These are phyloP conservation scores for Chiua virens DNA, from an alignment of 768 basidiomycete species.

Conservation along the genomic window DNA sequence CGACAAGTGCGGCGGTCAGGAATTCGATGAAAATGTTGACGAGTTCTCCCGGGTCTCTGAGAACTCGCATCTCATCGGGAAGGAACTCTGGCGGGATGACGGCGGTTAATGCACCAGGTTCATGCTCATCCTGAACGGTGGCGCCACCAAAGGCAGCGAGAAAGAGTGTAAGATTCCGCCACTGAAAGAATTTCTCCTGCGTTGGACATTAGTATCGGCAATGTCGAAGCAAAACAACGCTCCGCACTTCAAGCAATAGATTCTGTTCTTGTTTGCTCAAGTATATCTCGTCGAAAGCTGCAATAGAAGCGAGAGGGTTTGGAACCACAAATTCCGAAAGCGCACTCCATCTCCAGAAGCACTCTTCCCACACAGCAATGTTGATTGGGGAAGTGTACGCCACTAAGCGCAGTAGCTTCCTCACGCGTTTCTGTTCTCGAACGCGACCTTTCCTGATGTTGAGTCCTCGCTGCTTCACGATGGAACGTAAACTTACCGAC, in stretches of 20 bases:
- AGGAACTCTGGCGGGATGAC: constrained; percentile 57
- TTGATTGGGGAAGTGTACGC: constrained; percentile 65
- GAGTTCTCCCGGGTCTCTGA: constrained; percentile 56
- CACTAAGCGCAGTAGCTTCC: constrained; percentile 66
- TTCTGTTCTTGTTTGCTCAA: constrained; percentile 38
- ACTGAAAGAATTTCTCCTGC: constrained; percentile 75
- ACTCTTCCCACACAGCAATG: constrained; percentile 81
- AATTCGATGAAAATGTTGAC: constrained; percentile 66
- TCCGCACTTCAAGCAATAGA: constrained; percentile 38
- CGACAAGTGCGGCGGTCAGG: constrained; percentile 66
- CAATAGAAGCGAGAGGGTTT: constrained; percentile 32
- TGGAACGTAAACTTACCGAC: constrained; percentile 51
- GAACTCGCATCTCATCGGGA: constrained; percentile 72
- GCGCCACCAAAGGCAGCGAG: constrained; percentile 72
- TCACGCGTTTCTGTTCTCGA: constrained; percentile 76
- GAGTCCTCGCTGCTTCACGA: not conserved
- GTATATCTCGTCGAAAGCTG: constrained; percentile 36
- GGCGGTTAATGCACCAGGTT: constrained; percentile 48
- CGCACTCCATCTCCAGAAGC: constrained; percentile 71
- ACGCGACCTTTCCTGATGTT: constrained; percentile 55
- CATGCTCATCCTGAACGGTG: constrained; percentile 54
- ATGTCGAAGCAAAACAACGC: not conserved
- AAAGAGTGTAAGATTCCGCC: constrained; percentile 83
- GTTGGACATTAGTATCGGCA: constrained; percentile 4
- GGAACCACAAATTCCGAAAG: constrained; percentile 60